Evolutionary conservation across 371 early-diverging fungal genomes (phyloP), one percentile per base, ranked within the genome.

Genomic region (Batkoa obscura): DNA sequence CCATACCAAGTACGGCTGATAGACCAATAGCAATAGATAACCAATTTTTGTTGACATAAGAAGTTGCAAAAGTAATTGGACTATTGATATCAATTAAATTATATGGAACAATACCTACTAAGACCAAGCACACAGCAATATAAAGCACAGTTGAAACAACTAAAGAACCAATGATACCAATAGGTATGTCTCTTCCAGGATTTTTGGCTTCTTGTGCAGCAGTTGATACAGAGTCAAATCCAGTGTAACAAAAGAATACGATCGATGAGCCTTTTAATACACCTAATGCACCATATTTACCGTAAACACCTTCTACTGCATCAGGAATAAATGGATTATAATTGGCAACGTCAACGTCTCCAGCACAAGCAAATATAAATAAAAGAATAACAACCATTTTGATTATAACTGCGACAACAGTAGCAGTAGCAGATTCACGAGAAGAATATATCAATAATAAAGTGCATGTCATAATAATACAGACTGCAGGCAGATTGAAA

Each of bases 181-280:
- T 80, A 6, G 94, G 92, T 41, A 93, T 62, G 63, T 91, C 88
- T 9, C 80, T 70, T 39, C 79, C 76, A 30, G 94, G 92, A 35
- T 84, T 76, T 56, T 73, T 76, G 23, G 84, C 72, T 67, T 93
- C 94, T 65, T 86, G 83, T 2, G 94, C 83, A 1, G 83, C 81
- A 0, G 92, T 90, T 0, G 90, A 83, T 10, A 90, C 83, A 8
- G 86, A 77, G 64, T 93, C 94, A 66, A 89, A 90, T 15, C 94
- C 91, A 65, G 88, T 83, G 59, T 86, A 90, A 10, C 88, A 81
- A 58, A 90, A 93, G 67, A 90, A 89, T 9, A 90, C 88, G 0
- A 76, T 73, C 13, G 78, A 75, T 8, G 88, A 76, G 3, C 78
- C 88, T 36, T 81, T 72, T 57, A 88, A 75, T 9, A 90, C 62